Evolutionary conservation across 2,329 filamentous ascomycete genomes (phyloP), one percentile per base, ranked within the genome.

Genomic region (Magnaporthiopsis incrustans): DNA sequence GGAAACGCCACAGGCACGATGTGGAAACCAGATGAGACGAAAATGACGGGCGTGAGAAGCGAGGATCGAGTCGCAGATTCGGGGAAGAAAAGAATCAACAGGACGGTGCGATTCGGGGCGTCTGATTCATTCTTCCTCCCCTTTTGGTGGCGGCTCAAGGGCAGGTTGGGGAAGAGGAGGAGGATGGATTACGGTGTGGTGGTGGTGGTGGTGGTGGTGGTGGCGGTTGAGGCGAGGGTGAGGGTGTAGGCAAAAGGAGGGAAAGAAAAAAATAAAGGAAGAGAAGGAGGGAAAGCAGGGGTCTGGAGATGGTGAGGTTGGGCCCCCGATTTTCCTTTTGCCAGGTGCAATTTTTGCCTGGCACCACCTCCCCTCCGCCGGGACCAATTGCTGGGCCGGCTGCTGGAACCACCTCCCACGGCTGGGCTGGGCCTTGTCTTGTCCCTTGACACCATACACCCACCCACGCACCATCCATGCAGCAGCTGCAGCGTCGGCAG

Each of bases 11-110:
- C 35, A 38, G 35, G 14, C 15, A 38, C 14, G 35, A 38, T 38
- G 35, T 38, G 14, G 57, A 38, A 15, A 59, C 27, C 18, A 50
- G 32, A 38, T 11, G 61, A 30, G 12, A 30, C 61, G 35, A 38
- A 38, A 38, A 38, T 38, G 35, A 14, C 35, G 14, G 35, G 3
- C 10, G 33, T 35, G 10, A 12, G 33, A 12, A 35, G 10, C 35
- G 35, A 38, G 35, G 11, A 18, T 38, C 35, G 35, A 38, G 35
- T 38, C 14, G 35, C 35, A 18, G 50, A 30, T 26, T 25, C 18
- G 63, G 57, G 60, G 57, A 59, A 59, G 64, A 60, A 30, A 27
- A 60, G 58, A 63, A 61, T 60, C 57, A 50, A 30, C 62, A 38
- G 44, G 50, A 26, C 15, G 30, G 33, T n/a, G 27, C 26, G 61